Percentiles rank a stretch among this genome's conserved stretches.
Conservation (phyloP, 805 yeast genomes). For the Kodamaea neixiangensis region DNA sequence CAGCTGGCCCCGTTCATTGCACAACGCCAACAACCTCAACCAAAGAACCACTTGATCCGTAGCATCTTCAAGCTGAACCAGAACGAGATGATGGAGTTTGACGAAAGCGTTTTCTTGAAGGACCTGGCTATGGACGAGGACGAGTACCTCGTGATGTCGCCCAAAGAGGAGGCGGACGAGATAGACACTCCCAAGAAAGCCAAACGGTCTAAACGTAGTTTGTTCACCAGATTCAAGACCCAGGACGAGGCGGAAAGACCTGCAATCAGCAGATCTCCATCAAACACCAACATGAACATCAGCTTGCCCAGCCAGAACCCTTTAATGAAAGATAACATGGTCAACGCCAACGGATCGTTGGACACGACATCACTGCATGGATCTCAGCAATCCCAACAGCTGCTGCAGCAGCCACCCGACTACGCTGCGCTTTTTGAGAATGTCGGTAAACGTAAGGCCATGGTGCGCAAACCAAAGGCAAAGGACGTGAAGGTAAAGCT, state of each 20-base stretch:
- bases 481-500: constrained; percentile 13
- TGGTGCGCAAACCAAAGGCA: constrained; percentile 25
- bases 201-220: constrained; percentile 34
- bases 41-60: constrained; percentile 28
- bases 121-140: constrained; percentile 6
- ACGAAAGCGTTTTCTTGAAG: constrained; percentile 5
- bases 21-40: constrained; percentile 19
- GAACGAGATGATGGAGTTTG: constrained; percentile 1
- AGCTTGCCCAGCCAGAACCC: constrained; percentile 3
- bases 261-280: constrained; percentile 2
- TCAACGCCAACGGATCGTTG: constrained; percentile 19
- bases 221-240: constrained; percentile 42
- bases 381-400: constrained; percentile 11
- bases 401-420: constrained; percentile 32
- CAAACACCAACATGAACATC: constrained; percentile 10
- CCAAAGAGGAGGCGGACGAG: constrained; percentile 8
- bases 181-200: constrained; percentile 24
- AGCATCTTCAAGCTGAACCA: constrained; percentile 19
- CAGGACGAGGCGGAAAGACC: constrained; percentile 7
- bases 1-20: constrained; percentile 11
- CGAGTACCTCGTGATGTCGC: constrained; percentile 8
- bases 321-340: constrained; percentile 14
- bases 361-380: constrained; percentile 16
- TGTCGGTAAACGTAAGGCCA: constrained; percentile 41
- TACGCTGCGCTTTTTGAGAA: constrained; percentile 46